Evolutionary conservation across 1,139 yeast species (phyloP).

Genomic region (Meyerozyma sp.): DNA sequence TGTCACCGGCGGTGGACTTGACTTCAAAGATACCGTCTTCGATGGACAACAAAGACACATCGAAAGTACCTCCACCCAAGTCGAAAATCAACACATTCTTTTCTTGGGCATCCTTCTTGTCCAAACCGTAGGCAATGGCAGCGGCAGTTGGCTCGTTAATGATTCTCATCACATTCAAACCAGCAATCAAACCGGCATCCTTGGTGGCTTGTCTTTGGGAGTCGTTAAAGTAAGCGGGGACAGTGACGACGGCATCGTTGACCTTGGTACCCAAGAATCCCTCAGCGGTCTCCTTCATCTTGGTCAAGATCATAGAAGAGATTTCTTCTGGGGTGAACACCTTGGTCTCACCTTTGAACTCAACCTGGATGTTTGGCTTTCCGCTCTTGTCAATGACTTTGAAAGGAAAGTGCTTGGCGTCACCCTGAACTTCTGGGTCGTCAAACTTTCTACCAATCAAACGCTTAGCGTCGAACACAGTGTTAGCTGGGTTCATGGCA

Average conservation of each 20-base stretch:
- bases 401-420: constrained; percentile 62
- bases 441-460: constrained; percentile 61
- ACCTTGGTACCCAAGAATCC: constrained; percentile 56
- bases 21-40: constrained; percentile 97
- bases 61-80: constrained; percentile 98
- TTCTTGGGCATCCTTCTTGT: constrained; percentile 62
- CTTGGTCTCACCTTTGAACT: constrained; percentile 61
- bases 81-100: constrained; percentile 90
- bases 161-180: constrained; percentile 54
- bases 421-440: constrained; percentile 53
- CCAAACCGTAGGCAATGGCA: constrained; percentile 60
- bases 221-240: constrained; percentile 59
- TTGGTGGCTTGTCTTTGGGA: constrained; percentile 62
- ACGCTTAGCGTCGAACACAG: constrained; percentile 66
- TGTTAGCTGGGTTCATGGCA: constrained; percentile 62
- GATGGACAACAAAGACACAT: constrained; percentile 86
- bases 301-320: constrained; percentile 59
- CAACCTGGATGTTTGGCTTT: constrained; percentile 58
- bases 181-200: constrained; percentile 60
- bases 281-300: constrained; percentile 69
- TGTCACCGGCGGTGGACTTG: constrained; percentile 97
- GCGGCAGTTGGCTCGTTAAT: constrained; percentile 63
- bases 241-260: constrained; percentile 73
- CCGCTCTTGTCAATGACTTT: constrained; percentile 52
- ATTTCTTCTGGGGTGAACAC: constrained; percentile 63